Conservation (phyloP, 176 grass and related monocot species). For the Secale cereale region DNA sequence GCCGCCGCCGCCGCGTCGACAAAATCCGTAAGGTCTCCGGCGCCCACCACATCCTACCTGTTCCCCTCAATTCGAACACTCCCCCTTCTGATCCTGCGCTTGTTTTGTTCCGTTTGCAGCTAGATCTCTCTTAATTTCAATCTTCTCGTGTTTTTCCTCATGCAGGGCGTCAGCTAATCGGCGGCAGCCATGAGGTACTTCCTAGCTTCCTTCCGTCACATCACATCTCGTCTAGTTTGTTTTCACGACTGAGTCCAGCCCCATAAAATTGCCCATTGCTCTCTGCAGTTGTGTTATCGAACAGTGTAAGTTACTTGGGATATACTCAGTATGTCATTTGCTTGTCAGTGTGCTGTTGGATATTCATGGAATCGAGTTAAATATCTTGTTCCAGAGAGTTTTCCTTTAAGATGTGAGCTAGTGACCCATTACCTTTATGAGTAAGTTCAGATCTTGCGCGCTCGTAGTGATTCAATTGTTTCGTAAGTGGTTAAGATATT, state of each 20-base stretch:
- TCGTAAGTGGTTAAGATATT: not conserved
- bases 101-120: not conserved
- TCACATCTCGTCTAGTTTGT: not conserved
- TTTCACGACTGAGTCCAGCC: not conserved
- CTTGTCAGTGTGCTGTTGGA: not conserved
- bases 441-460: not conserved
- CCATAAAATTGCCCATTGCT: not conserved
- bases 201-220: not conserved
- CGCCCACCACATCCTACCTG: not conserved
- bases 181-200: constrained; percentile 39
- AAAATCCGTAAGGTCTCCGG: not conserved
- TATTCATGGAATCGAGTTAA: not conserved
- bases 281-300: not conserved
- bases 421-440: not conserved
- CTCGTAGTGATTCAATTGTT: not conserved
- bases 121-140: constrained; percentile 5
- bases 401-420: not conserved
- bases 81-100: not conserved
- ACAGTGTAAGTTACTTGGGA: not conserved
- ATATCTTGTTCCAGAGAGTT: not conserved
- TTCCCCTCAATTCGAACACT: not conserved
- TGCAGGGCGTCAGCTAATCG: not conserved
- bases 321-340: not conserved
- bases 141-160: not conserved
- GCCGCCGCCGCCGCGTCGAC: not conserved